Evolutionary conservation across 192 early-diverging fungal species (phyloP).

Genomic region (Coemansia sp.): DNA sequence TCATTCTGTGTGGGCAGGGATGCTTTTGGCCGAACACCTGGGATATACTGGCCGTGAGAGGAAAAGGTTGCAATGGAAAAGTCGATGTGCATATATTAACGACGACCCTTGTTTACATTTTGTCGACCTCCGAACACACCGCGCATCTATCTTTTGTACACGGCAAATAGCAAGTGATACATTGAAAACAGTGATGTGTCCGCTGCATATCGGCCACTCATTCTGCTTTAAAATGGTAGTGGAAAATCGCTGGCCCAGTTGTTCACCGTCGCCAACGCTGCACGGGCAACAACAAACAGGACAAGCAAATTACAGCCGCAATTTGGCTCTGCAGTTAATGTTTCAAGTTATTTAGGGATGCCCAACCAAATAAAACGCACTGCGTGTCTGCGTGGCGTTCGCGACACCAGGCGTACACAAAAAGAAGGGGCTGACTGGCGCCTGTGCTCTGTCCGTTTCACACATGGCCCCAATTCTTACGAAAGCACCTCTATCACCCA

Average conservation of each 20-base stretch:
- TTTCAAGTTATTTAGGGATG: background rate
- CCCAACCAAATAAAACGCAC: background rate
- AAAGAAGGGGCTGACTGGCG: constrained; percentile 1
- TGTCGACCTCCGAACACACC: background rate
- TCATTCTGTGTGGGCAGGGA: background rate
- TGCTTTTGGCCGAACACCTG: background rate
- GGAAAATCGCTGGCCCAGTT: background rate
- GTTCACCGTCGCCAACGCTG: background rate
- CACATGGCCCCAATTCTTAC: background rate
- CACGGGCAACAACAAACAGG: background rate
- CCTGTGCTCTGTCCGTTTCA: background rate
- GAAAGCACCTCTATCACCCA: background rate
- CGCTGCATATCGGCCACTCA: background rate
- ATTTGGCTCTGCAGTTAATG: background rate
- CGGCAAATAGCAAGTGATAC: background rate
- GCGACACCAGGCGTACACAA: background rate
- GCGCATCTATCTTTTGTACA: background rate
- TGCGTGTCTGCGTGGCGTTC: background rate
- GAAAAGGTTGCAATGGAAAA: background rate
- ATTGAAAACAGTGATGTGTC: background rate
- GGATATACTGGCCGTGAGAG: background rate
- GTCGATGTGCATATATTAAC: constrained; percentile 1
- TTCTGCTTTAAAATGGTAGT: background rate
- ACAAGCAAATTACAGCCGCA: background rate
- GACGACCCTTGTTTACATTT: background rate